phyloP scores from a whole-genome alignment of 176 grass and related monocot species.

The Hordeum marinum region DNA sequence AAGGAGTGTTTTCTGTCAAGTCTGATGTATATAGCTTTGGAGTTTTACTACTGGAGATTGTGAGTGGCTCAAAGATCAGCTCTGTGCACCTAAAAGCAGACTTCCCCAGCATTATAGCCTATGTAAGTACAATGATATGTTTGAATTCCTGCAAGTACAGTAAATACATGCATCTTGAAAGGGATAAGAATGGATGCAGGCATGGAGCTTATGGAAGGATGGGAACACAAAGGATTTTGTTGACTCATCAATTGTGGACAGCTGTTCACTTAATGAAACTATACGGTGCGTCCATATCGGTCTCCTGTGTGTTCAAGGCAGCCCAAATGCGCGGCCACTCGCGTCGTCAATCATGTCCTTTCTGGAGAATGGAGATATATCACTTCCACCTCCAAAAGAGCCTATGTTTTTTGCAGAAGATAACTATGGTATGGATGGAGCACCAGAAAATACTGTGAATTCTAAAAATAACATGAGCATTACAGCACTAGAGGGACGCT shows the following conservation, averaged over 20 bases:
- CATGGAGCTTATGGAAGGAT: conserved; percentile 32
- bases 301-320: conserved; percentile 33
- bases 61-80: conserved; percentile 37
- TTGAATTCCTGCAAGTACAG: neutral
- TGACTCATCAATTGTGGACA: conserved; percentile 8
- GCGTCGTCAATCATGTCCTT: conserved; percentile 19
- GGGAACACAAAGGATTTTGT: conserved; percentile 17
- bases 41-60: conserved; percentile 34
- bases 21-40: conserved; percentile 46
- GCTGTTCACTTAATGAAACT: neutral
- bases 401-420: conserved; percentile 4
- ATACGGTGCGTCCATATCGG: conserved; percentile 19
- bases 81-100: neutral
- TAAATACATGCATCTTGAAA: neutral
- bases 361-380: conserved; percentile 9
- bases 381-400: conserved; percentile 23
- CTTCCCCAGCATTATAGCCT: conserved; percentile 12
- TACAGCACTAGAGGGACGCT: neutral
- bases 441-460: neutral
- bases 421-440: neutral
- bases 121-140: conserved; percentile 29
- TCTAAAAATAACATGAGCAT: neutral
- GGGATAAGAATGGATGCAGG: conserved; percentile 10
- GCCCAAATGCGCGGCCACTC: conserved; percentile 14
- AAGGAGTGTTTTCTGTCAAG: conserved; percentile 43